A percentile compares a stretch with the other conserved stretches of the same genome.
Conservation (phyloP, 257 asterid species). For the Solanum lycopersicoides region DNA sequence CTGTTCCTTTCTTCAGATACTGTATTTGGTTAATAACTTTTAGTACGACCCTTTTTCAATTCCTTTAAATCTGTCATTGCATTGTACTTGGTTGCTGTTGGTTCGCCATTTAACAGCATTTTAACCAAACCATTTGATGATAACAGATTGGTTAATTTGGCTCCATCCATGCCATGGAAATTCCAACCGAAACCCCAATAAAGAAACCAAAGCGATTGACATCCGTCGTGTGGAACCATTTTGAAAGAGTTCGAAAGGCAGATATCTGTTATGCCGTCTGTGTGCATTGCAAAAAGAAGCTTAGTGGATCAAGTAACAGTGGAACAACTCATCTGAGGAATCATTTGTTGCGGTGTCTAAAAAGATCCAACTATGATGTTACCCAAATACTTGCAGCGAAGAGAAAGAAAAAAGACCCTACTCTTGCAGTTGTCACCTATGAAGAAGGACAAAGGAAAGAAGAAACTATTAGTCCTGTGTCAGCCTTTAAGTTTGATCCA, state of each 20-base stretch:
- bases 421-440: slow-evolving; percentile 32
- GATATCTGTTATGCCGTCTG: slow-evolving; percentile 91
- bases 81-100: neutral
- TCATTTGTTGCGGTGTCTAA: slow-evolving; percentile 85
- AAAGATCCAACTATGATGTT: slow-evolving; percentile 87
- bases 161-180: slow-evolving; percentile 51
- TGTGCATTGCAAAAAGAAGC: slow-evolving; percentile 88
- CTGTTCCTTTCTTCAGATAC: neutral
- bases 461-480: slow-evolving; percentile 48
- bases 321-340: slow-evolving; percentile 97
- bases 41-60: neutral
- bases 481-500: slow-evolving; percentile 42
- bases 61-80: neutral
- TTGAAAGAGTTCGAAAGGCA: slow-evolving; percentile 80
- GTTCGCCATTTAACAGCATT: neutral
- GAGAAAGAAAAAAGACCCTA: slow-evolving; percentile 67
- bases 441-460: slow-evolving; percentile 66
- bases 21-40: neutral
- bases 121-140: neutral
- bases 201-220: slow-evolving; percentile 93
- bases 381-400: slow-evolving; percentile 78
- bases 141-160: slow-evolving; percentile 24
- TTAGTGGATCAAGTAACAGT: slow-evolving; percentile 94
- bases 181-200: slow-evolving; percentile 52
- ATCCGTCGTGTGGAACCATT: slow-evolving; percentile 94